Conservation (phyloP, 331 rosid genomes). For the Acacia pycnantha region DNA sequence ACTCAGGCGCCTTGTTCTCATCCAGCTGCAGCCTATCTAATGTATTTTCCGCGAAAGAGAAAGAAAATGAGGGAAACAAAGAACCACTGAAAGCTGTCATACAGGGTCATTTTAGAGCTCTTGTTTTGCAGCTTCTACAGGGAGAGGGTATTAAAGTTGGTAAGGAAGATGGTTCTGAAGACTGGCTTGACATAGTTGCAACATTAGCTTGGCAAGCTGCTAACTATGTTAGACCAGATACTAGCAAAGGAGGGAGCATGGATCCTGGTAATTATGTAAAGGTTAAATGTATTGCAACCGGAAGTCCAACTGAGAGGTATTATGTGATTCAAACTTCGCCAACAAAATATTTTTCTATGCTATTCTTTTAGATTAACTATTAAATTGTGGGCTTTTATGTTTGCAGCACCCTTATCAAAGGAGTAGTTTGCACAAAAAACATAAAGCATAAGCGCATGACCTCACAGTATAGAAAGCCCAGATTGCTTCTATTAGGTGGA, state of each 20-base stretch:
- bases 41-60: constrained; percentile 76
- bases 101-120: constrained; percentile 95
- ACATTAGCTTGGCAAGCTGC: constrained; percentile 94
- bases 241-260: constrained; percentile 98
- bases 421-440: constrained; percentile 95
- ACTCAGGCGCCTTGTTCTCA: constrained; percentile 74
- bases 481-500: constrained; percentile 79
- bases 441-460: constrained; percentile 99
- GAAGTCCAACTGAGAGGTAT: constrained; percentile 90
- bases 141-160: constrained; percentile 76
- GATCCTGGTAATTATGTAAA: constrained; percentile 94
- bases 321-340: constrained; percentile 17
- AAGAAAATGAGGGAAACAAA: constrained; percentile 68
- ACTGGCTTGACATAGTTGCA: constrained; percentile 88
- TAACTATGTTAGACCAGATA: constrained; percentile 92
- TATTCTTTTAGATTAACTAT: constrained; percentile 18
- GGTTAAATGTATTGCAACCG: constrained; percentile 87
- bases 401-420: constrained; percentile 78
- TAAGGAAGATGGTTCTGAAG: constrained; percentile 63
- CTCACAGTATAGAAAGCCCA: constrained; percentile 75
- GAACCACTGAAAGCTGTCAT: constrained; percentile 87
- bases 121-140: constrained; percentile 85
- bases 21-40: constrained; percentile 70
- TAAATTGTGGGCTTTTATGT: constrained; percentile 27
- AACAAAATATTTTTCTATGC: neutral